A percentile compares a stretch with the other conserved stretches of the same genome.
phyloP scores from a whole-genome alignment of 176 grass and related monocot species.

The Poa pratensis region DNA sequence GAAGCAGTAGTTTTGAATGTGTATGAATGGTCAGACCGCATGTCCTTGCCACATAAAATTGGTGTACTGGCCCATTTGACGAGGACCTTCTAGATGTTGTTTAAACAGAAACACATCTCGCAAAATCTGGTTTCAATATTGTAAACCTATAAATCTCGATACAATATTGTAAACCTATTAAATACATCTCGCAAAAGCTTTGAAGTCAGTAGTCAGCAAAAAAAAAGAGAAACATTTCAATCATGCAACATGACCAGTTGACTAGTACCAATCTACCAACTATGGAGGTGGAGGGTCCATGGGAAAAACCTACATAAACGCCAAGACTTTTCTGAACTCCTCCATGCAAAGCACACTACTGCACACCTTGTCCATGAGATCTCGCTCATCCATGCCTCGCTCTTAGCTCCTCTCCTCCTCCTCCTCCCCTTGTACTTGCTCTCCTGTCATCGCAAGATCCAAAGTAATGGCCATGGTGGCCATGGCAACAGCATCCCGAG shows the following conservation, averaged over 20 bases:
- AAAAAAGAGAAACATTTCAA: neutral
- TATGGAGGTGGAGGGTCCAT: neutral
- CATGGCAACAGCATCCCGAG: slow-evolving; percentile 35
- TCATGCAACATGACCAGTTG: neutral
- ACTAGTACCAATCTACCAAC: no score
- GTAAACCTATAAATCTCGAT: no score
- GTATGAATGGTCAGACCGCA: neutral
- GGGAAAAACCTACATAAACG: slow-evolving; percentile 20
- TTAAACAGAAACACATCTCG: no score
- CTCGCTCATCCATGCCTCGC: neutral
- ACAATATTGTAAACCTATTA: neutral
- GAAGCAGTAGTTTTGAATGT: neutral
- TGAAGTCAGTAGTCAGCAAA: slow-evolving; percentile 22
- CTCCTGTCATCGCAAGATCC: neutral
- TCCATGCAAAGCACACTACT: neutral
- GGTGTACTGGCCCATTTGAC: no score
- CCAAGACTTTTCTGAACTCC: neutral
- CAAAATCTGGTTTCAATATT: no score
- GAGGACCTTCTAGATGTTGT: no score
- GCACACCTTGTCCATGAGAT: slow-evolving; percentile 25
- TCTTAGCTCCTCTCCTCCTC: slow-evolving; percentile 21
- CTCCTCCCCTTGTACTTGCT: neutral
- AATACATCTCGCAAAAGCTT: no score
- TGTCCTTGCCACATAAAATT: neutral
- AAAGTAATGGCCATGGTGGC: neutral